Percentiles rank a stretch among this genome's conserved stretches.
Conservation (phyloP, 768 basidiomycete species). For the Boletus rex-veris region DNA sequence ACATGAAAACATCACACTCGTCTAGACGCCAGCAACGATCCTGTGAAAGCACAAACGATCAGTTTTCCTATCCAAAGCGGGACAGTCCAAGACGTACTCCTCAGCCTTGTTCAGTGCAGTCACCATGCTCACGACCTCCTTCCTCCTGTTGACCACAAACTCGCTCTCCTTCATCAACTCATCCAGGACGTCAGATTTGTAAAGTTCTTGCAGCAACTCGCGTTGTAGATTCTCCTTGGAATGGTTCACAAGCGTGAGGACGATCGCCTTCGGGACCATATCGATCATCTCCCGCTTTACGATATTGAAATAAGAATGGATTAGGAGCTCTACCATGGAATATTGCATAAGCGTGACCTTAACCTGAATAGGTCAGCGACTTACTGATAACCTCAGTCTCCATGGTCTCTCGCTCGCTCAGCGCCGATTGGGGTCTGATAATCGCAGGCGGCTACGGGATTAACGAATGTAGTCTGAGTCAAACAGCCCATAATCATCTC, state of each 20-base stretch:
- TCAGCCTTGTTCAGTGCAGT: constrained; percentile 95
- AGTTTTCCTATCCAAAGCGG: constrained; percentile 7
- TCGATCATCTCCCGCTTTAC: constrained; percentile 99
- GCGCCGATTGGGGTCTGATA: constrained; percentile 85
- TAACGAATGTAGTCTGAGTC: not conserved
- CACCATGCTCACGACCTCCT: constrained; percentile 93
- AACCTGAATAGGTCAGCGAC: constrained; percentile 30
- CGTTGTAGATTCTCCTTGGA: constrained; percentile 94
- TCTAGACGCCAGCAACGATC: constrained; percentile 63
- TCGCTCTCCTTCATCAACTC: constrained; percentile 95
- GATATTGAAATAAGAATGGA: constrained; percentile 96
- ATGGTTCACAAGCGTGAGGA: constrained; percentile 84
- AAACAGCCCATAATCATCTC: constrained; percentile 13
- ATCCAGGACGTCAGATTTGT: constrained; percentile 94
- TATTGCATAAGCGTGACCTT: not conserved
- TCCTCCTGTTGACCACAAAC: constrained; percentile 81
- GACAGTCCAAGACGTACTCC: constrained; percentile 67
- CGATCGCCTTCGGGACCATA: constrained; percentile 97
- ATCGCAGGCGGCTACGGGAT: constrained; percentile 65
- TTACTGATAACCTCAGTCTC: constrained; percentile 99
- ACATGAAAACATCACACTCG: constrained; percentile 4
- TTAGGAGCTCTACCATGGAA: constrained; percentile 71
- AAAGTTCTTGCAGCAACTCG: constrained; percentile 91
- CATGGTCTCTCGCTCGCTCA: constrained; percentile 94
- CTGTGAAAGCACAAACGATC: constrained; percentile 28